phyloP scores from a whole-genome alignment of 208 protist species.

The Crithidia sp. region DNA sequence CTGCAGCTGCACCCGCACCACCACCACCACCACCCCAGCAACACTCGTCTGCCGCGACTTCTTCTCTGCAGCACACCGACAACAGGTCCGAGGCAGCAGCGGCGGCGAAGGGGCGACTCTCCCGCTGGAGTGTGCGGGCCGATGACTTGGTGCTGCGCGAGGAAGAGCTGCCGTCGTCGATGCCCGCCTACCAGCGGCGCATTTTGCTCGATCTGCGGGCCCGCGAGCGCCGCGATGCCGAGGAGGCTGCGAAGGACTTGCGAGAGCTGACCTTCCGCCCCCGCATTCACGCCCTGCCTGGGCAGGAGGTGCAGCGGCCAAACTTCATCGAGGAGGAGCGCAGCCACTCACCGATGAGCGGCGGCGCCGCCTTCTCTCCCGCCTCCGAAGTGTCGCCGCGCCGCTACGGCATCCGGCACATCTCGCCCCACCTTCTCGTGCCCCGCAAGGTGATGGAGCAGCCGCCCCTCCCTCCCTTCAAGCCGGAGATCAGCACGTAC shows the following conservation, averaged over 20 bases:
- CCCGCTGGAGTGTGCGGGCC: constrained; percentile 4
- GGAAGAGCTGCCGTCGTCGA: constrained; percentile 28
- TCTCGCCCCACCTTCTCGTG: constrained; percentile 28
- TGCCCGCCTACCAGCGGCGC: constrained; percentile 69
- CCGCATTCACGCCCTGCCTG: constrained; percentile 30
- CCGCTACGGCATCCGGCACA: constrained; percentile 18
- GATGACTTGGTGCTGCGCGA: constrained; percentile 14
- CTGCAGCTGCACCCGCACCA: not conserved
- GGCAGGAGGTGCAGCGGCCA: constrained; percentile 1
- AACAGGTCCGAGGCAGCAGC: not conserved
- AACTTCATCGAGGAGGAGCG: constrained; percentile 21
- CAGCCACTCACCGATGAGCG: constrained; percentile 21
- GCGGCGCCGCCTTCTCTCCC: constrained; percentile 10
- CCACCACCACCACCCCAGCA: not conserved
- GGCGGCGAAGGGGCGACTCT: constrained; percentile 1
- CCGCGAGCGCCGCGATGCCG: constrained; percentile 52
- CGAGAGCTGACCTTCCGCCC: constrained; percentile 64
- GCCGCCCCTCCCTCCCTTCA: constrained; percentile 25
- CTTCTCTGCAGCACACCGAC: not conserved
- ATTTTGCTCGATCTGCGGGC: constrained; percentile 70
- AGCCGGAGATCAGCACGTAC: constrained; percentile 30
- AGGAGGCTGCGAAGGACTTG: constrained; percentile 51
- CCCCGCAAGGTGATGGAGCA: constrained; percentile 11
- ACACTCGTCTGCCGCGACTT: not conserved
- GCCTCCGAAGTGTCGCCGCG: constrained; percentile 24